phyloP scores from a whole-genome alignment of 208 protist genomes.

The Trichomonas vaginalis region DNA sequence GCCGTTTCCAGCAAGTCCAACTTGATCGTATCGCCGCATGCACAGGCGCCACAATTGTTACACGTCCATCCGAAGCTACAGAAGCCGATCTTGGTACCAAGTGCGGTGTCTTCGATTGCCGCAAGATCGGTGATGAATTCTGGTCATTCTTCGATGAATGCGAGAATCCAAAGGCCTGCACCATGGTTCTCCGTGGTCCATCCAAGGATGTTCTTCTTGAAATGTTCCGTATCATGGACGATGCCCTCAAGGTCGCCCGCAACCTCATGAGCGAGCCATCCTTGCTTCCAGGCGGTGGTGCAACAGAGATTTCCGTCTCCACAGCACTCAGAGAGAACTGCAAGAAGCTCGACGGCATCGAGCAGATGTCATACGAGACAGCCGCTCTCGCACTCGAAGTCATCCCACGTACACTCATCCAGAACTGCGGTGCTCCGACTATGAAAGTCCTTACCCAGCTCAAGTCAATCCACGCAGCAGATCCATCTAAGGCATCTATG shows the following conservation, averaged over 20 bases:
- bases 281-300: slow-evolving; percentile 91
- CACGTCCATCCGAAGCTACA: slow-evolving; percentile 80
- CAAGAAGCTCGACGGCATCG: slow-evolving; percentile 74
- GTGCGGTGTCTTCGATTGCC: slow-evolving; percentile 88
- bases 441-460: slow-evolving; percentile 92
- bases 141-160: slow-evolving; percentile 97
- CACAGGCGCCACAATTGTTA: slow-evolving; percentile 84
- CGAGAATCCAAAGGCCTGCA: slow-evolving; percentile 88
- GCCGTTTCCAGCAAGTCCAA: slow-evolving; percentile 93
- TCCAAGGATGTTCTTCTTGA: slow-evolving; percentile 99
- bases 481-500: slow-evolving; percentile 59
- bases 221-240: slow-evolving; percentile 89
- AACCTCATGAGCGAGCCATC: slow-evolving; percentile 85
- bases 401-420: slow-evolving; percentile 76
- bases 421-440: slow-evolving; percentile 96
- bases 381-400: slow-evolving; percentile 50
- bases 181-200: slow-evolving; percentile 92
- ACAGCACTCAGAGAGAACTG: slow-evolving; percentile 66
- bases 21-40: slow-evolving; percentile 91
- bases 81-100: slow-evolving; percentile 83
- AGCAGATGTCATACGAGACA: slow-evolving; percentile 69
- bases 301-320: slow-evolving; percentile 81
- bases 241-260: slow-evolving; percentile 92
- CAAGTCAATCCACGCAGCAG: slow-evolving; percentile 43
- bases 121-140: slow-evolving; percentile 55